These are phyloP conservation scores for Penicillium egyptiacum DNA, from an alignment of 495 filamentous ascomycete species.

Conservation along the genomic window DNA sequence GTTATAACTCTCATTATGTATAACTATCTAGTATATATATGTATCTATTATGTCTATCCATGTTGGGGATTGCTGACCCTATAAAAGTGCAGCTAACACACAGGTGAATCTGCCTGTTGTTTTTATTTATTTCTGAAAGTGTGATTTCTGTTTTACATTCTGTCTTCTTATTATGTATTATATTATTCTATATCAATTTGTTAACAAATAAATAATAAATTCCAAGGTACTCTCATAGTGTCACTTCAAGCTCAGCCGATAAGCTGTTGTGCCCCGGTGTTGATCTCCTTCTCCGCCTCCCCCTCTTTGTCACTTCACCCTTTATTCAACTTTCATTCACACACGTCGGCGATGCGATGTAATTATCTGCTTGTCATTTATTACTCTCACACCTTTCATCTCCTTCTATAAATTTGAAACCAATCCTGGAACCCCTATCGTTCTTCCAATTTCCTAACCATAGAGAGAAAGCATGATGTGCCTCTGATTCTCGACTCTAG, in stretches of 20 bases:
- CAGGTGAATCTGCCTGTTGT: background rate
- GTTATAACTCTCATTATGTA: too few species aligned
- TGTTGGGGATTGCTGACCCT: background rate
- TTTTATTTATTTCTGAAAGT: background rate
- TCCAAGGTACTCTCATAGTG: background rate
- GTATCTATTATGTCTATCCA: background rate
- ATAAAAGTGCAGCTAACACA: background rate
- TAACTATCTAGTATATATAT: background rate
- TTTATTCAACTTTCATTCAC: constrained; percentile 15
- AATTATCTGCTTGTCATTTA: constrained; percentile 24
- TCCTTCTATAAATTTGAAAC: constrained; percentile 13
- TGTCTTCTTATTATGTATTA: background rate
- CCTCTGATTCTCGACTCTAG: background rate
- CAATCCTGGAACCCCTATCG: constrained; percentile 10
- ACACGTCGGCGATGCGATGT: constrained; percentile 37
- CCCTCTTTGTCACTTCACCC: constrained; percentile 18
- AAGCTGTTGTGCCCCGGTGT: constrained; percentile 17
- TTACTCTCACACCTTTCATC: constrained; percentile 20
- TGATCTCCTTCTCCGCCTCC: constrained; percentile 27
- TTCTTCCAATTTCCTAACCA: constrained; percentile 6
- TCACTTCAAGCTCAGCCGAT: constrained; percentile 6
- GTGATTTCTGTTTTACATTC: background rate
- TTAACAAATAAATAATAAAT: background rate
- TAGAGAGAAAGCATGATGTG: background rate
- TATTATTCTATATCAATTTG: too few species aligned